Evolutionary conservation across 192 early-diverging fungal genomes (phyloP).

Genomic region (Oehlia diaphana): DNA sequence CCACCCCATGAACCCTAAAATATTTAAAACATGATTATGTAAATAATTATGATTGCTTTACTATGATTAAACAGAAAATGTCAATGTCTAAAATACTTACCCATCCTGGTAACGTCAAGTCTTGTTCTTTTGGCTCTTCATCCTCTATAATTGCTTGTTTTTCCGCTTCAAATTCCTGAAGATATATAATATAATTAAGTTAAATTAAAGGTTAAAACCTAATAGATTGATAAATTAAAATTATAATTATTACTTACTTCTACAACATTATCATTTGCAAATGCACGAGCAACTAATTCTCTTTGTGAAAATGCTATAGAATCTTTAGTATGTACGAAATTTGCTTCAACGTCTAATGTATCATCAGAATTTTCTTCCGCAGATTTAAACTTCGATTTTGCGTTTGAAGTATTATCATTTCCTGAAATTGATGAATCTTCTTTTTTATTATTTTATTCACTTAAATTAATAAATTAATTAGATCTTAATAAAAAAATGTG

Average conservation of each 20-base stretch:
- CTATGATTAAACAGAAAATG: not conserved
- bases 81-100: slow-evolving; percentile 22
- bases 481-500: not conserved
- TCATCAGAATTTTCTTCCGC: slow-evolving; percentile 31
- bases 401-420: not conserved
- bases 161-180: slow-evolving; percentile 83
- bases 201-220: not conserved
- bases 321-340: slow-evolving; percentile 60
- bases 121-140: slow-evolving; percentile 77
- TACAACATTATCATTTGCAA: slow-evolving; percentile 91
- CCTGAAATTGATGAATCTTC: not conserved
- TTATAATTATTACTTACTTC: slow-evolving; percentile 34
- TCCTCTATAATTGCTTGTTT: slow-evolving; percentile 69
- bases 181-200: not conserved
- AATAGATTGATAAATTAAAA: not conserved
- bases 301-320: slow-evolving; percentile 65
- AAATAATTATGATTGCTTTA: not conserved
- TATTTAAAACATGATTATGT: not conserved
- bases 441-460: slow-evolving; percentile 17
- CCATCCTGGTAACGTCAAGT: slow-evolving; percentile 93
- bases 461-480: not conserved
- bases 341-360: slow-evolving; percentile 38
- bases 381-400: not conserved
- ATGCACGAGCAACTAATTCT: slow-evolving; percentile 89
- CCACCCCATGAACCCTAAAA: slow-evolving; percentile 77